Conservation (phyloP, 139 green algal species). For the Coelastrella sp. region DNA sequence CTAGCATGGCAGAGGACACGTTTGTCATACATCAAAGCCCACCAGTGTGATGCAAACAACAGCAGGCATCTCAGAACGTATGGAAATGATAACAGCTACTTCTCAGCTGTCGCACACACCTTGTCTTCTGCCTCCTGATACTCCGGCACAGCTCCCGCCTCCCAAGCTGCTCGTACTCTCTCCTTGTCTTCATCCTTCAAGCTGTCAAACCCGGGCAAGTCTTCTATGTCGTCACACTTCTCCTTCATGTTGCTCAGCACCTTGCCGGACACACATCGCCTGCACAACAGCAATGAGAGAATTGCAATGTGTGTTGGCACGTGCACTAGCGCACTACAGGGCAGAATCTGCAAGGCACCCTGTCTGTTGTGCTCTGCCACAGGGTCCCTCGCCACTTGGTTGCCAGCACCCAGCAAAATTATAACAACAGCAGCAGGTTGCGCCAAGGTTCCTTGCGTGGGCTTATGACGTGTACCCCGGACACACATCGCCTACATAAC, state of each 20-base stretch:
- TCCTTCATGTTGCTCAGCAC: background rate
- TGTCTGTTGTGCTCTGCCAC: no score
- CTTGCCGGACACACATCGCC: background rate
- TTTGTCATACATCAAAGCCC: no score
- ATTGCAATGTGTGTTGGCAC: no score
- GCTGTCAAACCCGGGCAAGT: background rate
- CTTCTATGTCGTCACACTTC: background rate
- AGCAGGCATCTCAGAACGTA: no score
- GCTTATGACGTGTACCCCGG: background rate
- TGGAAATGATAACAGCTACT: no score
- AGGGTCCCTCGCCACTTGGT: no score
- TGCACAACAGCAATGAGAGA: background rate
- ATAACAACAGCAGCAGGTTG: background rate
- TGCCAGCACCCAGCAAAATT: no score
- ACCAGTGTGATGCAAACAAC: no score
- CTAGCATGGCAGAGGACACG: no score
- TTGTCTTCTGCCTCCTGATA: conserved; percentile 4
- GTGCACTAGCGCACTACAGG: background rate
- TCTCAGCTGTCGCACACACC: background rate
- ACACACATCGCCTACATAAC: background rate
- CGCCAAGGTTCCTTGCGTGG: no score
- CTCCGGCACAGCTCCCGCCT: background rate
- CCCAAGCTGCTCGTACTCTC: background rate
- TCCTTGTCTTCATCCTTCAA: conserved; percentile 25
- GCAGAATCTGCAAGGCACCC: no score